Percentiles rank a stretch among this genome's conserved stretches.
Conservation (phyloP, 805 yeast genomes). For the Candida anglica region DNA sequence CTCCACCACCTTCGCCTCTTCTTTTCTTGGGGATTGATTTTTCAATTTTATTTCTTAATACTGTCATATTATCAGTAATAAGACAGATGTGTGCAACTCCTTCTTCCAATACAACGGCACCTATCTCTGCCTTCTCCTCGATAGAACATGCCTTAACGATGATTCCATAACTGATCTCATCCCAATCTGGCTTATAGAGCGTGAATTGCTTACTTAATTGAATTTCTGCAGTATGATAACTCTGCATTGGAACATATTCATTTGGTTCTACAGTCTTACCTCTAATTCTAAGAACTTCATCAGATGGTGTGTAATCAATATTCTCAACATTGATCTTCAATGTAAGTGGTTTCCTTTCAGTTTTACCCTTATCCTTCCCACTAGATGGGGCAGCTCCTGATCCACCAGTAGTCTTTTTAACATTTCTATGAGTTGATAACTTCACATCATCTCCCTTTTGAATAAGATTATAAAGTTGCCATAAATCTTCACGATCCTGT, state of each 20-base stretch:
- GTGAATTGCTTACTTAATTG: conserved; percentile 67
- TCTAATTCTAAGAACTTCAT: conserved; percentile 70
- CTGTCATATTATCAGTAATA: conserved; percentile 85
- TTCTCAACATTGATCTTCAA: conserved; percentile 61
- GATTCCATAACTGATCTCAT: conserved; percentile 59
- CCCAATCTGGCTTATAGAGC: conserved; percentile 76
- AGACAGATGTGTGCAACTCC: conserved; percentile 93
- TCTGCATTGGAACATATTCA: conserved; percentile 76
- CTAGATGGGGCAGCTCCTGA: conserved; percentile 10
- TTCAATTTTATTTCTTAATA: conserved; percentile 74
- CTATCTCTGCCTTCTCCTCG: conserved; percentile 83
- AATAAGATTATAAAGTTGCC: conserved; percentile 80
- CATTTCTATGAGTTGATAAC: conserved; percentile 64
- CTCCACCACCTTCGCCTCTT: conserved; percentile 64
- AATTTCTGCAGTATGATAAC: conserved; percentile 84
- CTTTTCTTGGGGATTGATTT: conserved; percentile 82
- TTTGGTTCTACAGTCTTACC: conserved; percentile 70
- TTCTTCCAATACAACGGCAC: conserved; percentile 90
- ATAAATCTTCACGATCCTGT: conserved; percentile 87
- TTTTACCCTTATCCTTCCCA: conserved; percentile 47
- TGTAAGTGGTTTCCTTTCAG: conserved; percentile 41
- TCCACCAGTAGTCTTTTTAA: conserved; percentile 35
- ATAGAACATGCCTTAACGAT: conserved; percentile 68
- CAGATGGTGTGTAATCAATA: conserved; percentile 75
- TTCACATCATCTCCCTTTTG: conserved; percentile 72